Conservation (phyloP, 1,284 basidiomycete species). For the Takashimella koratensis region DNA sequence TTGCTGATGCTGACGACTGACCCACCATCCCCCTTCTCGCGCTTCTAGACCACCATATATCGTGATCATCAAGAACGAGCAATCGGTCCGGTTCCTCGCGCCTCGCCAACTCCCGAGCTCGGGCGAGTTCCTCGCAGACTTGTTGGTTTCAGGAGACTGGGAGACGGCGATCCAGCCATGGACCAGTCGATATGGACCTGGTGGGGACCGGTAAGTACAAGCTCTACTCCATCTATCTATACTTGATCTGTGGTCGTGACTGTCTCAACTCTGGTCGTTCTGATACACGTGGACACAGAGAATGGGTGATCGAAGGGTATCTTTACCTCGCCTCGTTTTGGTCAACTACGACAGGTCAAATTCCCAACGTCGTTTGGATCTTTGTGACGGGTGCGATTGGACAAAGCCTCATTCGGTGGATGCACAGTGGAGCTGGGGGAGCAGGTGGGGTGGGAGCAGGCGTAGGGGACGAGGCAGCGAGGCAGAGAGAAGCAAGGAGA, state of each 20-base stretch:
- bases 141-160: neutral
- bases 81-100: neutral
- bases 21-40: neutral
- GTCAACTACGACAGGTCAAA: constrained; percentile 13
- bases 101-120: neutral
- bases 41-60: neutral
- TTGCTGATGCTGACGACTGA: neutral
- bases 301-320: constrained; percentile 21
- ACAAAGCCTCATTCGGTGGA: constrained; percentile 22
- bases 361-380: constrained; percentile 28
- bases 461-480: no score
- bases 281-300: no score
- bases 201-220: neutral
- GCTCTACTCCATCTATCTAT: neutral
- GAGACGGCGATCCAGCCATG: neutral
- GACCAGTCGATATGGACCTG: neutral
- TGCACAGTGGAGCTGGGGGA: constrained; percentile 16
- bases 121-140: neutral
- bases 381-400: constrained; percentile 23
- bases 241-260: no score
- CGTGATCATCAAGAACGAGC: neutral
- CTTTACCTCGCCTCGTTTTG: constrained; percentile 14
- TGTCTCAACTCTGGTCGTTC: no score
- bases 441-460: neutral
- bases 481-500: no score